Evolutionary conservation across 805 yeast species (phyloP), one percentile per base, ranked within the genome.

Genomic region (Spathaspora boniae): DNA sequence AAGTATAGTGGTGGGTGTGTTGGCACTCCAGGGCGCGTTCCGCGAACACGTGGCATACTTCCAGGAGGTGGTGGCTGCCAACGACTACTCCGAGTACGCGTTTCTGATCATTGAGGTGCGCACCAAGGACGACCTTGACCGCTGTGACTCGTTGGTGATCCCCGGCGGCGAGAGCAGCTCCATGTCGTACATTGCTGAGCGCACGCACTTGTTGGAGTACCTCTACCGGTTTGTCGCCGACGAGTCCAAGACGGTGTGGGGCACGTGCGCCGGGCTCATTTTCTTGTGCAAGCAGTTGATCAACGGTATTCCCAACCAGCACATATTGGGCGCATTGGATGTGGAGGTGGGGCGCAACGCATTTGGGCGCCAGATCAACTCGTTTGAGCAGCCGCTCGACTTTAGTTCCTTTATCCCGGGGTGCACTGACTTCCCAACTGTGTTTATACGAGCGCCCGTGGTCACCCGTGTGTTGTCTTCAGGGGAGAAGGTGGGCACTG

Each of bases 241-340:
- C 6, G 59, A 61, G 15, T 32, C 40, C 9, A 74, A 72, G 41
- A 79, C 85, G 1, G 72, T 78, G 9, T 85, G 94, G 94, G 94
- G 94, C 0, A 85, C 94, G 1, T 85, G 94, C 57, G 94, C 94
- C 3, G 94, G 94, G 2, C 61, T 85, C 46, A 84, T 85, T 34
- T 68, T 83, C 44, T 61, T 85, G 16, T 72, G 88, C 6, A 64
- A 70, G 37, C 65, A 68, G 31, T 62, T 80, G 24, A 60, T 68
- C 11, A 71, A 76, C 48, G 81, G 78, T 15, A 68, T 69, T 31
- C 67, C 64, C 1, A 70, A 73, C 16, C 82, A 83, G 43, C 60
- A 72, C 38, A 54, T 78, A 3, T 60, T 85, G 27, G 84, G 86
- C 1, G 85, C 82, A 1, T 56, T 85, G 48, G 75, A 78, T 45